Evolutionary conservation across 2,329 filamentous ascomycete genomes (phyloP).

Genomic region (Cordyceps farinosa): DNA sequence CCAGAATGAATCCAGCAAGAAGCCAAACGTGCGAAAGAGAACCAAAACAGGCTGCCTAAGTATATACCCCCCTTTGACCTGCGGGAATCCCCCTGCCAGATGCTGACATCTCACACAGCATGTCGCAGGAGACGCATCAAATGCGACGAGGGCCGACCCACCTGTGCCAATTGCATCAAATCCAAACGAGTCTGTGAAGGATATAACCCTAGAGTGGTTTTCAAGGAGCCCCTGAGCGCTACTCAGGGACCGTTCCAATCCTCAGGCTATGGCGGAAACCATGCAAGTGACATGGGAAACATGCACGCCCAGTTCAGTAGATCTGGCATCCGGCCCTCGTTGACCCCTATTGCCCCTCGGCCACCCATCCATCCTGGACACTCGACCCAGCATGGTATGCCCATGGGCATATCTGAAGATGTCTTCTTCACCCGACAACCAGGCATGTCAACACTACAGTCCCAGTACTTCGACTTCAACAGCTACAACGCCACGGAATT

Average conservation of each 20-base stretch:
- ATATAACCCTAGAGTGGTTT: conserved; percentile 76
- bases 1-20: conserved; percentile 45
- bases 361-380: conserved; percentile 7
- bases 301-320: conserved; percentile 11
- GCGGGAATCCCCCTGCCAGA: neutral
- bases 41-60: conserved; percentile 93
- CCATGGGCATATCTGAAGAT: conserved; percentile 2
- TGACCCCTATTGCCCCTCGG: conserved; percentile 43
- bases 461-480: conserved; percentile 15
- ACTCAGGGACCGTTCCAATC: conserved; percentile 12
- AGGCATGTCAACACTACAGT: neutral
- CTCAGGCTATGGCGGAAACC: conserved; percentile 12
- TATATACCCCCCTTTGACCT: conserved; percentile 40
- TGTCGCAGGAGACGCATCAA: conserved; percentile 95
- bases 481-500: neutral
- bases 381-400: neutral
- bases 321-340: conserved; percentile 24
- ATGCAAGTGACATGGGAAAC: conserved; percentile 29
- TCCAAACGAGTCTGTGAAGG: conserved; percentile 81
- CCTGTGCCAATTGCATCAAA: conserved; percentile 80
- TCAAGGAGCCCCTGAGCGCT: conserved; percentile 67
- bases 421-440: conserved; percentile 12
- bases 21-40: conserved; percentile 56
- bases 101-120: conserved; percentile 46
- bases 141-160: conserved; percentile 85